Base-by-base conservation (phyloP, 2,329 filamentous ascomycete species). In the Ophiostoma fasciatum region DNA sequence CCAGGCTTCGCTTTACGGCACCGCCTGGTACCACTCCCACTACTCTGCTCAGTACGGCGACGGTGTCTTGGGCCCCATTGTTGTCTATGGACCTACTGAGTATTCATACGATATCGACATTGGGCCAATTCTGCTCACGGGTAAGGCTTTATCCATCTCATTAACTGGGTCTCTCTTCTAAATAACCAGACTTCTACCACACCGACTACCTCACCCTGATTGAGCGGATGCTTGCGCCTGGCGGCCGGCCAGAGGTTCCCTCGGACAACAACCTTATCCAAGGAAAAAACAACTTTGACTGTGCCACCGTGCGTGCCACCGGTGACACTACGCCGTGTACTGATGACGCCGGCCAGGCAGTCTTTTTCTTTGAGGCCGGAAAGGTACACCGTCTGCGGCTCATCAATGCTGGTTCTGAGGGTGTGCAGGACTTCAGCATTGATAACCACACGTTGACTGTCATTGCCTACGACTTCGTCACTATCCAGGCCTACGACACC, bases 181-280 rank as follows among this genome's bases (percentile, higher is more conserved):
- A 26, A 25, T n/a, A 4, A 12, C 4, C 21, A 34, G 40, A 42
- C 34, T 35, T 74, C 73, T 76, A 74, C 49, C 71, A 77, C 45
- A 48, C 50, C 5, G 52, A 60, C 11, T 74, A 74, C 48, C 61
- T 55, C 26, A 49, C 59, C 1, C 55, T 71, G 6, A 52, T 73
- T 10, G 46, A 68, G 42, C 44, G 59, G 7, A 57, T 64, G 27
- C 60, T 73, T 13, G 33, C 33, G 50, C 38, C 38, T 8, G 33
- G 30, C 27, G 41, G 33, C 27, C 28, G 13, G 10, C 36, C 41
- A 13, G 25, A 41, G 28, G 14, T 38, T 14, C 45, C 50, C 0
- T 69, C 68, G 0, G 67, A 74, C 45, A 75, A 67, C 51, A 74
- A 72, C 44, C 54, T 76, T 21, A 75, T 77, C 54, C 72, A 75